Conservation (phyloP, 1,139 yeast species). For the Kodamaea sp. region DNA sequence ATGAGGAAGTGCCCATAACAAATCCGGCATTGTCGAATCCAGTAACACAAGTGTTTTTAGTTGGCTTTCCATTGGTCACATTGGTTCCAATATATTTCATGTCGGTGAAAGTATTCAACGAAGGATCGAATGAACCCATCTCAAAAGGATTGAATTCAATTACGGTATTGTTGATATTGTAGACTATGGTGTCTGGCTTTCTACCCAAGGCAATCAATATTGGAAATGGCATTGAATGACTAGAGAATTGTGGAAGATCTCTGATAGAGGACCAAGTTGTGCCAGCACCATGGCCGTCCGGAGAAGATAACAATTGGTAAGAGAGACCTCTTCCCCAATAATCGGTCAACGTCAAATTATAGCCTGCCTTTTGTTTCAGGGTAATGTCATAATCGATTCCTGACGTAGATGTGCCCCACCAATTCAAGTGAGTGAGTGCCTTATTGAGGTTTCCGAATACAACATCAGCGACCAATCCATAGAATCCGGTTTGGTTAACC, state of each 20-base stretch:
- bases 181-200: constrained; percentile 34
- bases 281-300: constrained; percentile 23
- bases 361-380: constrained; percentile 46
- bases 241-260: constrained; percentile 26
- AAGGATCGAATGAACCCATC: constrained; percentile 45
- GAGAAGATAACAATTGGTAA: constrained; percentile 36
- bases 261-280: constrained; percentile 37
- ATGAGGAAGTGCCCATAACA: constrained; percentile 75
- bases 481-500: constrained; percentile 25
- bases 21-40: constrained; percentile 83
- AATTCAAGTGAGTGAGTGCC: constrained; percentile 31
- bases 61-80: constrained; percentile 32
- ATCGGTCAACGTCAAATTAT: constrained; percentile 59
- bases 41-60: constrained; percentile 45
- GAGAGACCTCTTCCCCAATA: constrained; percentile 52
- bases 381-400: constrained; percentile 32
- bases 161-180: constrained; percentile 38
- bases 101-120: constrained; percentile 40
- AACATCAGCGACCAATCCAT: constrained; percentile 26
- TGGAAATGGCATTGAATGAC: constrained; percentile 46
- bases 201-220: constrained; percentile 38
- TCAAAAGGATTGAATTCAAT: constrained; percentile 46
- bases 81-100: constrained; percentile 38
- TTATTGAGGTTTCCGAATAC: constrained; percentile 23
- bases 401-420: constrained; percentile 24